Base-by-base conservation (phyloP, 1,139 yeast species). In the Debaryomyces coudertii region DNA sequence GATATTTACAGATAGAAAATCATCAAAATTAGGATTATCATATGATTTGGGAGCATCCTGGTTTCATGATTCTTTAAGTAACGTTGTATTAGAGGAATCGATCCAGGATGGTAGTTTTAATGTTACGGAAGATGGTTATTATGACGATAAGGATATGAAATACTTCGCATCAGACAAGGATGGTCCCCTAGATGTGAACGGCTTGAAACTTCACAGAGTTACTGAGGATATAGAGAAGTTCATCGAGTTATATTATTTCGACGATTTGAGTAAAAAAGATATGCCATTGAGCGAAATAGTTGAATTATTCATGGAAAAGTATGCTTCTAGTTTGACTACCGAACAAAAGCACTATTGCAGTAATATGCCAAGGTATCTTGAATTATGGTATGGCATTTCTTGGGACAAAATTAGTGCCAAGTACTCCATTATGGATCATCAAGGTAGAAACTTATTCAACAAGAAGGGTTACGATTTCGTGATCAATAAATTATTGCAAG, bases 11-110 rank as follows among this genome's bases (percentile, higher is more conserved):
- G 65, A 67, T 43, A 53, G 59, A 15, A 51, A 56, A 1, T 57
- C 60, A 36, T 68, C 75, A 11, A 63, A 63, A 42, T 46, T 69
- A 8, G 77, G 76, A 1, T 56, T 58, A 20, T 46, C 56, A 5
- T 85, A 85, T 58, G 97, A 90, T 62, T 54, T 89, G 16, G 97
- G 97, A 0, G 96, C 95, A 0, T 80, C 92, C 3, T 90, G 97
- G 97, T 86, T 87, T 56, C 97, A 90, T 60, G 96, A 89, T 56
- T 81, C 90, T 0, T 66, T 89, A 42, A 73, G 78, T 36, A 90
- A 90, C 58, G 75, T 75, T 5, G 72, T 87, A 7, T 62, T 75
- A 35, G 51, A 60, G 31, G 70, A 71, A 29, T 56, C 70, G n/a
- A 45, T 63, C 5, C 57, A 53, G 2, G 63, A 58, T 2, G 62